Evolutionary conservation across 306 rosid species (phyloP).

Genomic region (Medicago arabica): DNA sequence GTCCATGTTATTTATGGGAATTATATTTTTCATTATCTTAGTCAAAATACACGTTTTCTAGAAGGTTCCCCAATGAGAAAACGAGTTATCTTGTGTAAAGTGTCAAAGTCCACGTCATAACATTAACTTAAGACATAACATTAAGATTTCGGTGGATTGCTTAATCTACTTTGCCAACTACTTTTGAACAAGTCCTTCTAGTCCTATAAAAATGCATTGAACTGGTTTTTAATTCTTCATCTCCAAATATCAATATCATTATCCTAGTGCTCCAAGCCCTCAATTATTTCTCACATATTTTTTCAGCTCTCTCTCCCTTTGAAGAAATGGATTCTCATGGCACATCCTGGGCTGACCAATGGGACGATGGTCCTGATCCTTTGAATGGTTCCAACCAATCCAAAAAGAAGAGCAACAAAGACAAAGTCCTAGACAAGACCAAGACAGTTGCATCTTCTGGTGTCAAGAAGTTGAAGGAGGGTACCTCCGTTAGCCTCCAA

Average conservation of each 20-base stretch:
- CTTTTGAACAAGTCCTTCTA: background rate
- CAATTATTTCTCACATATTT: background rate
- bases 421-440: slow-evolving; percentile 58
- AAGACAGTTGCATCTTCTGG: slow-evolving; percentile 74
- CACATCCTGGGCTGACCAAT: slow-evolving; percentile 83
- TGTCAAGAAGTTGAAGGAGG: slow-evolving; percentile 75
- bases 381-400: slow-evolving; percentile 19
- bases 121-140: background rate
- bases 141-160: background rate
- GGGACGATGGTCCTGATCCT: slow-evolving; percentile 64
- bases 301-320: slow-evolving; percentile 6
- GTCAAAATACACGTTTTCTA: slow-evolving; percentile 12
- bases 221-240: background rate
- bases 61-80: slow-evolving; percentile 42
- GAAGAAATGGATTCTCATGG: slow-evolving; percentile 38
- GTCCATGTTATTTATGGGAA: background rate
- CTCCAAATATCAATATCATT: background rate
- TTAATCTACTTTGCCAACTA: background rate
- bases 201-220: slow-evolving; percentile 28
- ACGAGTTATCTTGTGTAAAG: slow-evolving; percentile 33
- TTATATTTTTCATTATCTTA: background rate
- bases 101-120: background rate
- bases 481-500: slow-evolving; percentile 64
- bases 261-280: background rate
- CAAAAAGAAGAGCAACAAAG: slow-evolving; percentile 35